Conservation (phyloP, 2,329 filamentous ascomycete genomes). For the Knoxdaviesia capensis region DNA sequence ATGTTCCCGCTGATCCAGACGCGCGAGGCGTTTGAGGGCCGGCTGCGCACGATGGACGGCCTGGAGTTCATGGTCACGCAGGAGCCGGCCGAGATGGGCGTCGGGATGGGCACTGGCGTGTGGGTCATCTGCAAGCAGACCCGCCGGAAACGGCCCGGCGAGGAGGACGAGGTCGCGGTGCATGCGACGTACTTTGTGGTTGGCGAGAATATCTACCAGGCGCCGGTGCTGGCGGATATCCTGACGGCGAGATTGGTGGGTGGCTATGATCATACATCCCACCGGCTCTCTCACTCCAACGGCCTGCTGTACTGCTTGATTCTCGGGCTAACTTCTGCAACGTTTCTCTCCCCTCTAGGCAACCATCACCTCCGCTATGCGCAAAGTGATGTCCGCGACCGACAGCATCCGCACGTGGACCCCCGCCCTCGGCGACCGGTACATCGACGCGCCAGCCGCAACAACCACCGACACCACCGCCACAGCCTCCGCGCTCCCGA, state of each 20-base stretch:
- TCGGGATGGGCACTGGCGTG: slow-evolving; percentile 44
- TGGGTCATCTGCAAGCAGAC: slow-evolving; percentile 54
- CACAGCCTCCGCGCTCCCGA: slow-evolving; percentile 12
- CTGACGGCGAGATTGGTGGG: slow-evolving; percentile 36
- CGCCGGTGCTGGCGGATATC: slow-evolving; percentile 38
- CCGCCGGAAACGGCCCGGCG: slow-evolving; percentile 31
- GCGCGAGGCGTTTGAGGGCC: slow-evolving; percentile 41
- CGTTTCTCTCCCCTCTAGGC: slow-evolving; percentile 15
- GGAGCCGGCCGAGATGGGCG: slow-evolving; percentile 41
- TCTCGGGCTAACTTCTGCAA: too few species aligned
- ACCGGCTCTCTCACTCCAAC: too few species aligned
- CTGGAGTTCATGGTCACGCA: slow-evolving; percentile 47
- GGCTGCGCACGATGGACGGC: slow-evolving; percentile 42
- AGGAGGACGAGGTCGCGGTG: slow-evolving; percentile 38
- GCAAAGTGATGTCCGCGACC: slow-evolving; percentile 28
- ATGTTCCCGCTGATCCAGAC: slow-evolving; percentile 38
- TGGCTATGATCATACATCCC: not conserved
- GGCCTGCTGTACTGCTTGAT: too few species aligned
- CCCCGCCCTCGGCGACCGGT: slow-evolving; percentile 30
- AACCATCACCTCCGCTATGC: slow-evolving; percentile 32
- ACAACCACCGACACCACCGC: slow-evolving; percentile 8
- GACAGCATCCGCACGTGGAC: slow-evolving; percentile 32
- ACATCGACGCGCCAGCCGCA: slow-evolving; percentile 17
- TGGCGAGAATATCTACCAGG: slow-evolving; percentile 47
- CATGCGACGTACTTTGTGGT: slow-evolving; percentile 43